These are phyloP conservation scores for Suillus tomentosus DNA, from an alignment of 768 basidiomycete genomes.

Conservation along the genomic window DNA sequence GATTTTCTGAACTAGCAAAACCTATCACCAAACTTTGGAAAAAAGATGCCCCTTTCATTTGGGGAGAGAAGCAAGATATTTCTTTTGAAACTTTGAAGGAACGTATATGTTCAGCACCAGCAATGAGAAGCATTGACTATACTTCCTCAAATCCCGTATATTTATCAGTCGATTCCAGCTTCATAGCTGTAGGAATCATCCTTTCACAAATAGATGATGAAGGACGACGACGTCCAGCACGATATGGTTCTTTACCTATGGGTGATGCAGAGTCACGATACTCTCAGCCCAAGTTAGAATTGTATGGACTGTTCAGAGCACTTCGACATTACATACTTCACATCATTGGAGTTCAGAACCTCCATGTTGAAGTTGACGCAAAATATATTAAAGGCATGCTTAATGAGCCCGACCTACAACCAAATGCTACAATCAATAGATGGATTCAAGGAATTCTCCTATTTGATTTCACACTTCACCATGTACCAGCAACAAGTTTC, in stretches of 20 bases:
- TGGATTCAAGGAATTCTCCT: too few species aligned
- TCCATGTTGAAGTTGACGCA: slow-evolving; percentile 24
- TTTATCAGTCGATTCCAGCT: background rate
- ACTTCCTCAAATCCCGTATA: background rate
- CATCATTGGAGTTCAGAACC: slow-evolving; percentile 31
- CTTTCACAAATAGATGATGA: background rate
- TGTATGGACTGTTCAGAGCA: too few species aligned
- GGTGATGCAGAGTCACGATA: too few species aligned
- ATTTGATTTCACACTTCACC: too few species aligned
- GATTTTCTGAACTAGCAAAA: too few species aligned
- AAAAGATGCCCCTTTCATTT: background rate
- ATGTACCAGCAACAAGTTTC: too few species aligned
- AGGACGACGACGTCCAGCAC: too few species aligned
- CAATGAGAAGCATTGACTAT: background rate
- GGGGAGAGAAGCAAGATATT: background rate
- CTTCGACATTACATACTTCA: slow-evolving; percentile 29
- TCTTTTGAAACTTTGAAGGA: background rate
- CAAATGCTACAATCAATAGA: too few species aligned
- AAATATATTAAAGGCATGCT: too few species aligned
- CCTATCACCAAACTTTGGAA: background rate
- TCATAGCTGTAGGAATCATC: background rate
- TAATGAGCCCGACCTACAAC: too few species aligned
- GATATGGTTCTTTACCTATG: too few species aligned
- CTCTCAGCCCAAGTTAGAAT: too few species aligned
- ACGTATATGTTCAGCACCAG: background rate